Evolutionary conservation across 768 basidiomycete species (phyloP).

Genomic region (Hygrophorus pudorinus): DNA sequence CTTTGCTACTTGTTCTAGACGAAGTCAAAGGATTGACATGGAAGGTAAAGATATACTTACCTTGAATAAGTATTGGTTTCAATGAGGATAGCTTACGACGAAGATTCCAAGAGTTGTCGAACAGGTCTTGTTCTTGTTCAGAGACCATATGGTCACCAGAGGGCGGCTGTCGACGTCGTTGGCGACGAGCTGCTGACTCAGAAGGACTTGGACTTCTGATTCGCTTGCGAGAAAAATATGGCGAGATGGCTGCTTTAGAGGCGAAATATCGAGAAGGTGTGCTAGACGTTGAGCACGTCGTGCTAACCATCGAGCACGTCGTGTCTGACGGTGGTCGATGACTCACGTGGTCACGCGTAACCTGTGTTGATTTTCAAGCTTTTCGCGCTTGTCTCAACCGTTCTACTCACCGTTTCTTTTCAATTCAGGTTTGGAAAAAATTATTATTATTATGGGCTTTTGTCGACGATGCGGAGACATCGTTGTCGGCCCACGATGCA

Average conservation of each 20-base stretch:
- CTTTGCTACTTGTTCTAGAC: slow-evolving; percentile 38
- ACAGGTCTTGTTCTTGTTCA: background rate
- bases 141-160: background rate
- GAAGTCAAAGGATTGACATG: background rate
- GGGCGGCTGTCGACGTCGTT: background rate
- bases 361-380: too few species aligned
- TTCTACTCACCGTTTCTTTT: background rate
- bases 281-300: too few species aligned
- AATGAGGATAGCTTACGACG: slow-evolving; percentile 16
- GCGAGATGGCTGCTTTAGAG: background rate
- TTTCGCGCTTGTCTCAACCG: too few species aligned
- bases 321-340: background rate
- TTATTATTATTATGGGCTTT: slow-evolving; percentile 53
- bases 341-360: too few species aligned
- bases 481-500: slow-evolving; percentile 59
- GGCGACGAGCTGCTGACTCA: background rate
- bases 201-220: background rate
- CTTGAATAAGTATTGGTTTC: slow-evolving; percentile 32
- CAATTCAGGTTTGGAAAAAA: background rate
- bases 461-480: slow-evolving; percentile 84
- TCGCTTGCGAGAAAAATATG: slow-evolving; percentile 6
- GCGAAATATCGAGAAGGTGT: too few species aligned
- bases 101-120: slow-evolving; percentile 17
- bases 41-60: slow-evolving; percentile 11
- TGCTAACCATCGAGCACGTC: too few species aligned